These are phyloP conservation scores for Aspergillus coremiiformis DNA, from an alignment of 495 filamentous ascomycete genomes.

Conservation along the genomic window DNA sequence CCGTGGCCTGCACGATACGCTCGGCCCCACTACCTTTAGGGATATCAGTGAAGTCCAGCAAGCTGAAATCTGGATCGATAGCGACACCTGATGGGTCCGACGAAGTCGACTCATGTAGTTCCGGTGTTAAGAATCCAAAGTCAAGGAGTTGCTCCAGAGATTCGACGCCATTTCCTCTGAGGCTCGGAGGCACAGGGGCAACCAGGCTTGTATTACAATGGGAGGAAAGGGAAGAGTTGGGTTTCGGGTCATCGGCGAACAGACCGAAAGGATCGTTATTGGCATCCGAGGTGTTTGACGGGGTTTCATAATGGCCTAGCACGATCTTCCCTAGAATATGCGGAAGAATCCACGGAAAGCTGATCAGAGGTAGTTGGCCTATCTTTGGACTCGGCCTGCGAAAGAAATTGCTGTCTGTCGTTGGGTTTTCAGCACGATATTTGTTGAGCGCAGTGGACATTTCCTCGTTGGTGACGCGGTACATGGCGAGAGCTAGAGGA, in stretches of 20 bases:
- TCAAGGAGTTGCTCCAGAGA: conserved; percentile 16
- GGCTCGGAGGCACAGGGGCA: background rate
- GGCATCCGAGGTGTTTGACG: background rate
- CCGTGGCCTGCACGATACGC: background rate
- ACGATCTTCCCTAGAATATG: conserved; percentile 69
- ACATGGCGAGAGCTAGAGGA: conserved; percentile 80
- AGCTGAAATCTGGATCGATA: background rate
- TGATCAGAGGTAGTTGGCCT: conserved; percentile 67
- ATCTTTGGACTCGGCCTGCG: conserved; percentile 24
- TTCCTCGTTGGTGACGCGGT: conserved; percentile 69
- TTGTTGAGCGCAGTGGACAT: conserved; percentile 45
- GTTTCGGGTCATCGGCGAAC: background rate
- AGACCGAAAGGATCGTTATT: conserved; percentile 11
- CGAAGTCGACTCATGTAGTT: background rate
- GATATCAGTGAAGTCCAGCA: conserved; percentile 1
- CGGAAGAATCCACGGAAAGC: conserved; percentile 87
- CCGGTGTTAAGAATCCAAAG: conserved; percentile 10
- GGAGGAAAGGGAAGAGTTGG: background rate
- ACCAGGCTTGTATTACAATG: background rate
- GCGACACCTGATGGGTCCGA: background rate
- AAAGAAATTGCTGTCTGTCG: conserved; percentile 25
- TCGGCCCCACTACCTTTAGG: background rate
- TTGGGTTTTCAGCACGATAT: conserved; percentile 18
- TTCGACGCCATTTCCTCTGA: background rate
- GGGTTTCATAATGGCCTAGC: conserved; percentile 22